Percentiles rank a stretch among this genome's conserved stretches.
Evolutionary conservation across 1,284 basidiomycete genomes (phyloP).

Genomic region (Irpex sp.): DNA sequence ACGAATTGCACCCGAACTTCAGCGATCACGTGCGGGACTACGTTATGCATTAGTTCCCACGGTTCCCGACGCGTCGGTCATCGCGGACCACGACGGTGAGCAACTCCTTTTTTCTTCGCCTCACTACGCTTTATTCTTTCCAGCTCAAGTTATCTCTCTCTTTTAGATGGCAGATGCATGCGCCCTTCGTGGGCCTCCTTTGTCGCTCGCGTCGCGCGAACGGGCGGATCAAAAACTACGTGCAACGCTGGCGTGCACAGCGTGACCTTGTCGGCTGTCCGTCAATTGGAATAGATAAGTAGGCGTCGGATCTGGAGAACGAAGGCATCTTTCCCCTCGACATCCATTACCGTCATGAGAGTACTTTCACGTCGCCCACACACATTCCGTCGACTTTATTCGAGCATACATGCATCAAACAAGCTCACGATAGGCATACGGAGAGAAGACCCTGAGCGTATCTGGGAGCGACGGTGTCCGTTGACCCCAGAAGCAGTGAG

Average conservation of each 20-base stretch:
- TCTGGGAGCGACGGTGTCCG: conserved; percentile 88
- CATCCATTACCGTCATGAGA: background rate
- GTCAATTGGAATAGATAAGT: background rate
- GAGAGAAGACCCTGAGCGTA: conserved; percentile 74
- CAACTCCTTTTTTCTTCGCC: no score
- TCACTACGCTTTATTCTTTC: no score
- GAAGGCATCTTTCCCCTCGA: background rate
- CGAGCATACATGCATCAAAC: background rate
- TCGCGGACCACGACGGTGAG: no score
- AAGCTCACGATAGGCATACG: conserved; percentile 58
- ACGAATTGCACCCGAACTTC: no score
- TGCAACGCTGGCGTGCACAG: background rate
- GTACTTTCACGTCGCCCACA: background rate
- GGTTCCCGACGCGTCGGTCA: no score
- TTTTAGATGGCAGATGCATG: no score
- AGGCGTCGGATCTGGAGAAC: background rate
- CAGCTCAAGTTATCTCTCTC: no score
- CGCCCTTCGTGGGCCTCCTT: background rate
- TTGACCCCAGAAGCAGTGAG: conserved; percentile 74
- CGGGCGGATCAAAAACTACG: background rate
- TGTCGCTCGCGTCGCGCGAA: background rate
- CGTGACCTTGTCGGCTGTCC: background rate
- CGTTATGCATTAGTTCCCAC: no score
- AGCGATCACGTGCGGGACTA: no score
- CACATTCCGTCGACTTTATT: background rate